Base-by-base conservation (phyloP, 345 rosid species). In the Eucalyptus virginea region DNA sequence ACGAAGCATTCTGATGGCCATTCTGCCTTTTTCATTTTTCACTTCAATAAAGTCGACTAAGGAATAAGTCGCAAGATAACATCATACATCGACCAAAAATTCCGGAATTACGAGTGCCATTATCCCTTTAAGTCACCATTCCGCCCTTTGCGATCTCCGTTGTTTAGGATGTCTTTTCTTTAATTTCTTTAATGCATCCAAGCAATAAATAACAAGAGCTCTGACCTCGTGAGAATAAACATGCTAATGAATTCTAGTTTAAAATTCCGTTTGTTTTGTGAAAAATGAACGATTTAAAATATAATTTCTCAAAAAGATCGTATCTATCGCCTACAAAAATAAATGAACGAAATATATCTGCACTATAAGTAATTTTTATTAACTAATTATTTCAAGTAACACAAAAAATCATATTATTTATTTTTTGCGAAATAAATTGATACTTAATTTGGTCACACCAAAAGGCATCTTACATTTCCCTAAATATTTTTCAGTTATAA, bases 381-480 rank as follows among this genome's bases (percentile, higher is more conserved):
- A 56, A 24, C 6, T 56, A 56, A 23, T 56, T 10, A 56, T 56
- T 56, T 56, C 12, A 23, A 56, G 28, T 56, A 11, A 56, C 5
- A 56, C 26, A 56, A 56, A 10, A 8, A 24, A 56, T 56, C 30
- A 56, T 9, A 56, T 56, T 11, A 56, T 56, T 56, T 11, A 24
- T 24, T 56, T 23, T 56, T 23, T 1, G 4, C 12, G 3, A 56
- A 56, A 56, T 23, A 56, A 23, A 56, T 24, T 23, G 30, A 56
- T 52, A 19, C 10, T 47, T 47, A 47, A 47, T 47, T 47, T 11
- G 18, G 51, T 49, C 18, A 49, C 51, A 49, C 7, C 6, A 49
- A 50, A 49, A 15, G 17, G 3, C 51, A 1, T 49, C 1, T 49
- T 49, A 6, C 6, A 5, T 49, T 49, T 49, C 0, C 1, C 3